Percentiles rank a stretch among this genome's conserved stretches.
Conservation (phyloP, 2,329 filamentous ascomycete genomes). For the Phyllosticta capitalensis region DNA sequence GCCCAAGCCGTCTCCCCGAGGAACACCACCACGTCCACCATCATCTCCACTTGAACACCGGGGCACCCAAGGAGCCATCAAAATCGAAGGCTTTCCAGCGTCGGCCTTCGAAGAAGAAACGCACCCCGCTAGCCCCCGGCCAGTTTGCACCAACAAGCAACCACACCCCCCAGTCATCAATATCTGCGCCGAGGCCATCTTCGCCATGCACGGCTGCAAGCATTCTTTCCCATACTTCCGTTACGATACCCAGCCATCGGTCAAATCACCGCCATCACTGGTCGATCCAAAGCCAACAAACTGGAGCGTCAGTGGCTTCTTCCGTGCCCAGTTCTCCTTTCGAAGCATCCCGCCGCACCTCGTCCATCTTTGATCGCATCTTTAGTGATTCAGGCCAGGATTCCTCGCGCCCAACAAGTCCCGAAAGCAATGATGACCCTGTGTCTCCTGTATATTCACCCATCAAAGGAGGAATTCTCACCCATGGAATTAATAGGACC, state of each 20-base stretch:
- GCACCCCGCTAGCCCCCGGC: conserved; percentile 52
- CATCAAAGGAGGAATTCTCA: conserved; percentile 35
- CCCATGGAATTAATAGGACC: conserved; percentile 5
- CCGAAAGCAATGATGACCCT: conserved; percentile 55
- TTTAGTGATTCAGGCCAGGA: conserved; percentile 50
- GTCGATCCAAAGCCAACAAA: conserved; percentile 52
- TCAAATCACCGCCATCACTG: conserved; percentile 43
- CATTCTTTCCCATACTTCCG: conserved; percentile 54
- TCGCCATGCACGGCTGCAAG: conserved; percentile 43
- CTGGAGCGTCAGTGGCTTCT: conserved; percentile 55
- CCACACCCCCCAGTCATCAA: conserved; percentile 29
- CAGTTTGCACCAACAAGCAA: conserved; percentile 33
- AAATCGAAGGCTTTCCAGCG: conserved; percentile 34
- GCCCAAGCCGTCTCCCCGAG: conserved; percentile 14
- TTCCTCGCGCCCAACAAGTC: conserved; percentile 69
- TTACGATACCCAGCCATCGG: conserved; percentile 44
- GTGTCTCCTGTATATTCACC: conserved; percentile 48
- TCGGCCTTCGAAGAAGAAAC: conserved; percentile 62
- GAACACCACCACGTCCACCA: conserved; percentile 92
- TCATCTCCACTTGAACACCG: conserved; percentile 61
- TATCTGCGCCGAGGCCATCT: conserved; percentile 24
- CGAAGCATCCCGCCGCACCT: conserved; percentile 58
- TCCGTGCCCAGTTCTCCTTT: conserved; percentile 75
- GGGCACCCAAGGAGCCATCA: conserved; percentile 29
- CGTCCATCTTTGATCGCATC: conserved; percentile 67